Base-by-base conservation (phyloP, 768 basidiomycete species). In the Lyophyllum atratum region DNA sequence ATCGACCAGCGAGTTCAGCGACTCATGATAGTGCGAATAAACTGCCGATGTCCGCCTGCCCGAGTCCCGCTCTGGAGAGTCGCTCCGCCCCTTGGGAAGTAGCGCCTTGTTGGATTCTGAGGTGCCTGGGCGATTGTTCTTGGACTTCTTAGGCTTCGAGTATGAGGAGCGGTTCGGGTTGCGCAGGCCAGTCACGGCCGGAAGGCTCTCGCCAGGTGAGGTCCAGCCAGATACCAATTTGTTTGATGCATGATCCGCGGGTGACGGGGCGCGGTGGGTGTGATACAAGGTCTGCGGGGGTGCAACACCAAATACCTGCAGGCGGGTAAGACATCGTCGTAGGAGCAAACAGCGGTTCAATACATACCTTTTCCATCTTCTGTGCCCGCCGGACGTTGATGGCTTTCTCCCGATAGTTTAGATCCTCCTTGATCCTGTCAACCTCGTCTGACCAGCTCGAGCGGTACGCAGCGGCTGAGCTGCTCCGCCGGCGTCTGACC, bases 341-440 rank as follows among this genome's bases (percentile, higher is more conserved):
- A 7, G 25, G 39, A 9, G 31, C 15, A 9, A 28, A 42, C 21
- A 46, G 2, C 46, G 21, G 21, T 17, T 19, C 5, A 10, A n/a
- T 39, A 68, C 79, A 28, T 54, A 89, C 92, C 84, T 89, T 88
- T 72, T 93, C 90, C 90, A 94, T 93, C 73, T 93, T 94, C 66
- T 86, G 79, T 37, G 90, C 91, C 49, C 92, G 75, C 48, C 85
- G 80, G 45, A 94, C 90, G 64, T 89, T 90, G 66, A 88, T 81
- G 14, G 88, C 87, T 74, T 91, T 92, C 68, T 93, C 90, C 60
- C 74, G 78, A 26, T 84, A 84, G 63, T 85, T 80, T 47, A 93
- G 77, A 56, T 90, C 87, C 67, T 85, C 87, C 70, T 83, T 89
- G 42, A 85, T 69, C 29, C 88, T 77, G 59, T 90, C 89, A 37